Conservation (phyloP, 345 rosid genomes). For the Salix caprea region DNA sequence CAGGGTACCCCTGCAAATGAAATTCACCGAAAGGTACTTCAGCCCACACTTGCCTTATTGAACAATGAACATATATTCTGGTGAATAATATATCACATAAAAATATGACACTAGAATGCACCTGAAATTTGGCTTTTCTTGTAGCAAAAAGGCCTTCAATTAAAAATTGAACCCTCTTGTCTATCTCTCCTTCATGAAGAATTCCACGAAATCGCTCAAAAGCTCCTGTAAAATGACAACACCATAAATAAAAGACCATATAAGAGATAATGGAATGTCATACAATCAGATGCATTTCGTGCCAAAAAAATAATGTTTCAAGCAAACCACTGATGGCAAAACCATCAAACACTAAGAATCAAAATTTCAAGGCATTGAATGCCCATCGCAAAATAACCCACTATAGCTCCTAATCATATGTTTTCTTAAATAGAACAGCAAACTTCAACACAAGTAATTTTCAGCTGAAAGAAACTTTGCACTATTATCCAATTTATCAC, state of each 20-base stretch:
- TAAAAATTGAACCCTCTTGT: constrained; percentile 84
- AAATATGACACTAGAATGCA: constrained; percentile 10
- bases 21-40: constrained; percentile 11
- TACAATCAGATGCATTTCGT: background rate
- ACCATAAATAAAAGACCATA: background rate
- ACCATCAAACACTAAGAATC: background rate
- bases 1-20: constrained; percentile 71
- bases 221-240: constrained; percentile 50
- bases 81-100: background rate
- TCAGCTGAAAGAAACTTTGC: background rate
- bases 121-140: constrained; percentile 94
- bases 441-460: background rate
- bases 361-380: background rate
- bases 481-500: background rate
- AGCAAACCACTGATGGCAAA: background rate
- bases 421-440: background rate
- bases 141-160: constrained; percentile 84
- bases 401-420: background rate
- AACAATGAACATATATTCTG: too few relatives aligned
- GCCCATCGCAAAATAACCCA: background rate
- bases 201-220: constrained; percentile 95
- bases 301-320: background rate
- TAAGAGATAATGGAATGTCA: background rate
- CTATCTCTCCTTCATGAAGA: constrained; percentile 95
- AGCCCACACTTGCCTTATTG: background rate